A percentile compares a stretch with the other conserved stretches of the same genome.
These are phyloP conservation scores for Coelastrella sp. DNA, from an alignment of 139 green algal genomes.

Conservation along the genomic window DNA sequence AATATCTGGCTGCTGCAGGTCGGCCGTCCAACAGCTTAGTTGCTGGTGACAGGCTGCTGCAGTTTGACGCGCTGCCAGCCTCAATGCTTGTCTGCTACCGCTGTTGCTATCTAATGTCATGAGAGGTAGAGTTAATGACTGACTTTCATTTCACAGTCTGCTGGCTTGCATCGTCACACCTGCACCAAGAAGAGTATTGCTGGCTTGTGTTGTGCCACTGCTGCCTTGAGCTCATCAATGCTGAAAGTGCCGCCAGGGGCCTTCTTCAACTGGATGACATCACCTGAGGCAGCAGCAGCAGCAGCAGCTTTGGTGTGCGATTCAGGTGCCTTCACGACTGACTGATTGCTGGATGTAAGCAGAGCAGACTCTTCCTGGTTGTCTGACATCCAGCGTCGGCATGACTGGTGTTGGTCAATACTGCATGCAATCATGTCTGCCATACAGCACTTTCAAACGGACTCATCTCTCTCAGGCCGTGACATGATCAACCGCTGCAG, in stretches of 20 bases:
- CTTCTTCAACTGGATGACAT: conserved; percentile 83
- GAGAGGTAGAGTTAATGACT: background rate
- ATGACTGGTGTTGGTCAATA: background rate
- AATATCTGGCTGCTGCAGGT: too few species aligned
- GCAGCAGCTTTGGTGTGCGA: background rate
- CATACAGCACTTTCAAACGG: too few species aligned
- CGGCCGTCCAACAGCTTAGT: too few species aligned
- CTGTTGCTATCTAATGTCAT: background rate
- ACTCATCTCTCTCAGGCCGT: too few species aligned
- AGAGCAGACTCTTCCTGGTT: too few species aligned
- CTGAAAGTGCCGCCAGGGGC: conserved; percentile 80
- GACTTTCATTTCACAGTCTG: background rate
- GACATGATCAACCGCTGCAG: too few species aligned
- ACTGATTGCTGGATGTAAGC: too few species aligned
- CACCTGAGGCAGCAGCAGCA: conserved; percentile 45
- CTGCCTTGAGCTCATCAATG: conserved; percentile 69
- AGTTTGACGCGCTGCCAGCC: too few species aligned
- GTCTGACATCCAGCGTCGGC: too few species aligned
- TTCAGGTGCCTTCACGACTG: too few species aligned
- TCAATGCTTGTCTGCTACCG: background rate
- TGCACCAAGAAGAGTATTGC: conserved; percentile 90
- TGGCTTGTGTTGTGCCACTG: conserved; percentile 84
- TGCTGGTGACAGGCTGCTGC: too few species aligned
- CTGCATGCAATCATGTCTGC: too few species aligned
- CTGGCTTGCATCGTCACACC: background rate